A percentile compares a stretch with the other conserved stretches of the same genome.
Evolutionary conservation across 1,284 basidiomycete genomes (phyloP).

Genomic region (Leccinum proliferum): DNA sequence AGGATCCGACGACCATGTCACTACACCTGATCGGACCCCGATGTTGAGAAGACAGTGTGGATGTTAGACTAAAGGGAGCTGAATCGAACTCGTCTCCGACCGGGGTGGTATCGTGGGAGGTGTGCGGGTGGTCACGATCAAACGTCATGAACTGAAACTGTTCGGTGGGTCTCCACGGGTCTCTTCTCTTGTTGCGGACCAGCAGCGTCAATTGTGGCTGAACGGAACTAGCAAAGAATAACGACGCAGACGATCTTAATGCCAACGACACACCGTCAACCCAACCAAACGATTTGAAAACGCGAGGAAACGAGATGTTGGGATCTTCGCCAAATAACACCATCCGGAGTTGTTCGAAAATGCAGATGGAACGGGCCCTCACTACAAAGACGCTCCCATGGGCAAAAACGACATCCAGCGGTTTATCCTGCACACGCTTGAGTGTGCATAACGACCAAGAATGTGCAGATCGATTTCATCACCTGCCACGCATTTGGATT

Average conservation of each 20-base stretch:
- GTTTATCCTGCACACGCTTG: conserved; percentile 33
- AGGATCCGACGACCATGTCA: conserved; percentile 43
- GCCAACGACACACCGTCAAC: conserved; percentile 50
- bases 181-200: conserved; percentile 48
- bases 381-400: conserved; percentile 47
- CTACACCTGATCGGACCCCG: conserved; percentile 49
- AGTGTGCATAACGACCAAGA: conserved; percentile 13
- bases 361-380: conserved; percentile 49
- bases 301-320: conserved; percentile 32
- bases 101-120: conserved; percentile 3
- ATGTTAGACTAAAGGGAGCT: conserved; percentile 31
- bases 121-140: not conserved
- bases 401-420: conserved; percentile 47
- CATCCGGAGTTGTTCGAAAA: conserved; percentile 42
- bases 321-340: conserved; percentile 9
- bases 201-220: conserved; percentile 41
- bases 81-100: conserved; percentile 35
- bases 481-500: conserved; percentile 28
- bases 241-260: conserved; percentile 15
- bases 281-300: conserved; percentile 55
- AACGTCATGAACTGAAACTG: conserved; percentile 41
- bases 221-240: not conserved
- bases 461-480: conserved; percentile 5
- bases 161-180: conserved; percentile 49
- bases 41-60: conserved; percentile 23